Percentiles rank a stretch among this genome's conserved stretches.
These are phyloP conservation scores for Aspergillus aculeatinus DNA, from an alignment of 2,329 filamentous ascomycete species.

Conservation along the genomic window DNA sequence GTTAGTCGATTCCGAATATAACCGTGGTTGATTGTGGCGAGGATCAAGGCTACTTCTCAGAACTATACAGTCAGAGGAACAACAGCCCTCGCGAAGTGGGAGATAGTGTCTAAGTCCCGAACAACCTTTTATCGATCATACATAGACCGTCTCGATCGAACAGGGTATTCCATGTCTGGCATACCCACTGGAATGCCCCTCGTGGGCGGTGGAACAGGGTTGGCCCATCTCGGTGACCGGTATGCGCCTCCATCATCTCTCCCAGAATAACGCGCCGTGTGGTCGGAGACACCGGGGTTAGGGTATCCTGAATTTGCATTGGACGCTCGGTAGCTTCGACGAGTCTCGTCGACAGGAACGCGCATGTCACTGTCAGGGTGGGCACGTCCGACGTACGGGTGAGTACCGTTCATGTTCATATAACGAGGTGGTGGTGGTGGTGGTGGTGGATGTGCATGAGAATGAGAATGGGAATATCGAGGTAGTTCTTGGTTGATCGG, in stretches of 20 bases:
- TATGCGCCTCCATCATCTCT: neutral
- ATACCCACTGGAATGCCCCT: neutral
- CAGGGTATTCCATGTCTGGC: slow-evolving; percentile 12
- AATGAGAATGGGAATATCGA: slow-evolving; percentile 13
- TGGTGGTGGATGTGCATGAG: slow-evolving; percentile 9
- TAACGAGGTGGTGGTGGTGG: neutral
- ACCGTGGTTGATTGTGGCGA: too few species aligned
- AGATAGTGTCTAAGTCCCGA: too few species aligned
- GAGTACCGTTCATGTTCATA: slow-evolving; percentile 13
- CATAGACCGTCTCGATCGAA: slow-evolving; percentile 12
- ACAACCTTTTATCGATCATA: slow-evolving; percentile 14
- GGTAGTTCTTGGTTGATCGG: slow-evolving; percentile 12
- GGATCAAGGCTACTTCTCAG: too few species aligned
- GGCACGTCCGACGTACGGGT: slow-evolving; percentile 20
- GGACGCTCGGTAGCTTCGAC: slow-evolving; percentile 25
- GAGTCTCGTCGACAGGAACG: slow-evolving; percentile 22
- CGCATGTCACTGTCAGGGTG: slow-evolving; percentile 24
- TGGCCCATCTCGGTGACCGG: slow-evolving; percentile 9
- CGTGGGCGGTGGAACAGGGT: slow-evolving; percentile 1
- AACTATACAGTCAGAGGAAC: too few species aligned
- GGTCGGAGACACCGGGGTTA: neutral
- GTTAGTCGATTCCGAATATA: too few species aligned
- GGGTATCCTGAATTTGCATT: slow-evolving; percentile 10
- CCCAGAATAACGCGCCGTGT: neutral
- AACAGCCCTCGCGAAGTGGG: too few species aligned